Evolutionary conservation across 2,329 filamentous ascomycete genomes (phyloP), one percentile per base, ranked within the genome.

Genomic region (Colletotrichum sp.): DNA sequence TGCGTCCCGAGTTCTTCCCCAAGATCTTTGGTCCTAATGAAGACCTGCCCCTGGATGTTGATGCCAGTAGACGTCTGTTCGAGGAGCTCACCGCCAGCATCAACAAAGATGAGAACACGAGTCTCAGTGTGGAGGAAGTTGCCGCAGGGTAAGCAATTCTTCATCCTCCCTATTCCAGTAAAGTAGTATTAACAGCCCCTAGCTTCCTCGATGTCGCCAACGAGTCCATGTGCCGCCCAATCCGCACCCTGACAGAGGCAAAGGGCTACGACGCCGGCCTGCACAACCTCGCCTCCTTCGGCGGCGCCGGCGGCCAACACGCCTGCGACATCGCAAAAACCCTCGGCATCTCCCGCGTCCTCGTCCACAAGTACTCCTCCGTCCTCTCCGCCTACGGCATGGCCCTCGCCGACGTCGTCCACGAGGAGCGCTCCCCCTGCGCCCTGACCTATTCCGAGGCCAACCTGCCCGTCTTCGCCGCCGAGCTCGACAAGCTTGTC

Each of bases 1-100:
- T 85, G 58, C 79, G 83, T 38, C 86, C 93, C 1, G 91, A 94
- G 69, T 94, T 92, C 81, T 95, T 94, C 78, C 93, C 93, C 0
- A 93, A 93, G 78, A 94, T 95, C 73, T 94, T 94, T 66, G 93
- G 93, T 12, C 91, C 91, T 76, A 91, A 92, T 61, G 93, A 94
- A 80, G 87, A 94, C 64, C 86, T 92, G 79, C 78, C 86, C 0
- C 79, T 90, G n/a, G 87, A 88, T 52, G 80, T 81, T 3, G 87
- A 87, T 8, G 81, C 85, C 18, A 83, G 83, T 16, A 81, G 79
- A n/a, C 75, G 80, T 52, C 85, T 85, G 16, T 88, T 89, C 64
- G 77, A 83, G n/a, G 82, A 86, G 24, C 78, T 90, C 56, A 85
- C 87, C 1, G 79, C 81, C 6, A 80, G 82, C 8, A 86, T 89